Evolutionary conservation across 352 stramenopile species (phyloP).

Genomic region (Lagenidium sp.): DNA sequence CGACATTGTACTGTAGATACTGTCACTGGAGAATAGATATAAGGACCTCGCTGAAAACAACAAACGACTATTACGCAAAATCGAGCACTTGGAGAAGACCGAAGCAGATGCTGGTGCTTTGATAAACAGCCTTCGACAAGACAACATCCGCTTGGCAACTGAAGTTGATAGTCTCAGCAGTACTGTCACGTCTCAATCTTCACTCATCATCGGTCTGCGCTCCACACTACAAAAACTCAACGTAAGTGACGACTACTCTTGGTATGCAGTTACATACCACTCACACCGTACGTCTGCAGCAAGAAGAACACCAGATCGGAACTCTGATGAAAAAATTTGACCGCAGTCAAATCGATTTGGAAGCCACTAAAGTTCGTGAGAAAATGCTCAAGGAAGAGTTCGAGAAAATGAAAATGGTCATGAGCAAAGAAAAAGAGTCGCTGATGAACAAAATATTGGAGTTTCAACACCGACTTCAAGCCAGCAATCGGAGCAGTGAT

Average conservation of each 20-base stretch:
- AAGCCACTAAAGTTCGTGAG: slow-evolving; percentile 33
- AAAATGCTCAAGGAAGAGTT: slow-evolving; percentile 43
- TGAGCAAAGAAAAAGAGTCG: slow-evolving; percentile 37
- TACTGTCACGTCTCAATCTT: slow-evolving; percentile 45
- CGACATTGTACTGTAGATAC: too few species aligned
- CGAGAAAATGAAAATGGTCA: slow-evolving; percentile 25
- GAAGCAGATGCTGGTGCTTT: slow-evolving; percentile 27
- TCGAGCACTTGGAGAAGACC: slow-evolving; percentile 47
- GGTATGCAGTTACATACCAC: not conserved
- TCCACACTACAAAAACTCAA: slow-evolving; percentile 40
- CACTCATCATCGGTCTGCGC: slow-evolving; percentile 44
- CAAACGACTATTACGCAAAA: slow-evolving; percentile 55
- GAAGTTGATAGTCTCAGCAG: slow-evolving; percentile 33
- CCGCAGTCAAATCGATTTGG: slow-evolving; percentile 38
- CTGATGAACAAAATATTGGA: slow-evolving; percentile 49
- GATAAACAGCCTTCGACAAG: slow-evolving; percentile 22
- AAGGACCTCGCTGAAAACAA: slow-evolving; percentile 58
- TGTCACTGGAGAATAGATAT: slow-evolving; percentile 49
- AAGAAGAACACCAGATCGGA: slow-evolving; percentile 33
- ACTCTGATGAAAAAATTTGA: slow-evolving; percentile 36
- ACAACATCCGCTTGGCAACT: slow-evolving; percentile 28
- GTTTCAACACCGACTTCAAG: slow-evolving; percentile 41
- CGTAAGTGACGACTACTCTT: slow-evolving; percentile 12
- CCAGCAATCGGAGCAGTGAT: slow-evolving; percentile 13
- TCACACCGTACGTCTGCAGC: slow-evolving; percentile 9